These are phyloP conservation scores for Turritis glabra DNA, from an alignment of 345 rosid species.

Conservation along the genomic window DNA sequence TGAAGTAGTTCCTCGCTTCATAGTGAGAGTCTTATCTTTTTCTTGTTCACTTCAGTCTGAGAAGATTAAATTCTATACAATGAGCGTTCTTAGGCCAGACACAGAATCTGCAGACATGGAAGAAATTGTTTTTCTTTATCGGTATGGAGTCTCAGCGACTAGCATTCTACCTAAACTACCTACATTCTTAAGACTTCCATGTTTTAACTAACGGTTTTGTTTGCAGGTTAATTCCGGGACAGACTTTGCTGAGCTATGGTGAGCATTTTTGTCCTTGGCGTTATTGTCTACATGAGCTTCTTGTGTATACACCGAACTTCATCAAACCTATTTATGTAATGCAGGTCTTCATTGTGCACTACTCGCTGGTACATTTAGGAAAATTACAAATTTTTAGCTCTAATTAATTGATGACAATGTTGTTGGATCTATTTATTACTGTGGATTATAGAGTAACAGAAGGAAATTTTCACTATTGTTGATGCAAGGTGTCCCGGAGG, in stretches of 20 bases:
- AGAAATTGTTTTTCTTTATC: constrained; percentile 82
- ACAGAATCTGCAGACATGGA: constrained; percentile 52
- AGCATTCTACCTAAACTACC: not conserved
- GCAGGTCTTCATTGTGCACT: constrained; percentile 90
- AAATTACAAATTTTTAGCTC: not conserved
- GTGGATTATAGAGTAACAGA: not conserved
- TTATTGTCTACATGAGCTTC: constrained; percentile 12
- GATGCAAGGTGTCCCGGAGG: constrained; percentile 71
- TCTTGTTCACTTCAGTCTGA: constrained; percentile 54
- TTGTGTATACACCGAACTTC: constrained; percentile 12
- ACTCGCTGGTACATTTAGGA: constrained; percentile 62
- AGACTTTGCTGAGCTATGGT: constrained; percentile 85
- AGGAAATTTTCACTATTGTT: not conserved
- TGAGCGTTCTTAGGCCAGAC: constrained; percentile 89
- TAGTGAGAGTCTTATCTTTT: not conserved
- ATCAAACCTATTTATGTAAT: constrained; percentile 18
- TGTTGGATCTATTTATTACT: not conserved
- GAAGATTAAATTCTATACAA: constrained; percentile 77
- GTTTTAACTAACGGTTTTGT: constrained; percentile 13
- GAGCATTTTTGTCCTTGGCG: constrained; percentile 28
- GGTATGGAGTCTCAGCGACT: constrained; percentile 48
- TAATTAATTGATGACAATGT: not conserved
- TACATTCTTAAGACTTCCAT: not conserved
- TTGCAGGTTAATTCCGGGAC: constrained; percentile 86
- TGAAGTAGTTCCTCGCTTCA: not conserved